A percentile compares a stretch with the other conserved stretches of the same genome.
Conservation (phyloP, 305 asterid genomes). For the Rubia balearica region DNA sequence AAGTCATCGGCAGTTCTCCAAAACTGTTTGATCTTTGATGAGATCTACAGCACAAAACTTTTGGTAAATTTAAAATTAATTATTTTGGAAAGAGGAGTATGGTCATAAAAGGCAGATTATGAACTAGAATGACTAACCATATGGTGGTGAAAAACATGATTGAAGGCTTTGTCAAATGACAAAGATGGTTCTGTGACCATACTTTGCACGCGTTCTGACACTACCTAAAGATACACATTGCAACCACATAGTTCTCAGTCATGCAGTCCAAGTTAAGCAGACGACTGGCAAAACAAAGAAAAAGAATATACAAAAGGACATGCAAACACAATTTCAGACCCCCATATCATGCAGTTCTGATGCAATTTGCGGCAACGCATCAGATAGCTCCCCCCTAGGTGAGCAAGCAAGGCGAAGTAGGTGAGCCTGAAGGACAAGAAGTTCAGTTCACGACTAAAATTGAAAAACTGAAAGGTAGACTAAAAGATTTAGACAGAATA, state of each 20-base stretch:
- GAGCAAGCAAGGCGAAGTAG: conserved; percentile 87
- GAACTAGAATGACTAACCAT: conserved; percentile 43
- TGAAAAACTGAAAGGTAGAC: conserved; percentile 8
- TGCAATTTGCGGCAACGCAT: conserved; percentile 73
- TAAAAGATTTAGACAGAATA: conserved; percentile 14
- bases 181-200: conserved; percentile 65
- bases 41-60: conserved; percentile 31
- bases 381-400: conserved; percentile 70
- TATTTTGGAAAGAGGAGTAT: background rate
- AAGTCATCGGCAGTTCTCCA: conserved; percentile 70
- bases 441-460: conserved; percentile 21
- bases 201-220: conserved; percentile 67
- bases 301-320: conserved; percentile 14
- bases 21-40: conserved; percentile 59
- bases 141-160: conserved; percentile 55
- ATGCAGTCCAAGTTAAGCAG: conserved; percentile 1
- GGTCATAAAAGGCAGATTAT: background rate
- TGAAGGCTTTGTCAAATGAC: conserved; percentile 63
- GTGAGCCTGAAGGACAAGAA: conserved; percentile 58
- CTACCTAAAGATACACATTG: conserved; percentile 38
- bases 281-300: conserved; percentile 5
- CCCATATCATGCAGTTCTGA: conserved; percentile 78
- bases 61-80: background rate
- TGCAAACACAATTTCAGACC: conserved; percentile 34
- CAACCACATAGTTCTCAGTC: conserved; percentile 1